These are phyloP conservation scores for Metroxylon sagu DNA, from an alignment of 176 grass and related monocot genomes.

Conservation along the genomic window DNA sequence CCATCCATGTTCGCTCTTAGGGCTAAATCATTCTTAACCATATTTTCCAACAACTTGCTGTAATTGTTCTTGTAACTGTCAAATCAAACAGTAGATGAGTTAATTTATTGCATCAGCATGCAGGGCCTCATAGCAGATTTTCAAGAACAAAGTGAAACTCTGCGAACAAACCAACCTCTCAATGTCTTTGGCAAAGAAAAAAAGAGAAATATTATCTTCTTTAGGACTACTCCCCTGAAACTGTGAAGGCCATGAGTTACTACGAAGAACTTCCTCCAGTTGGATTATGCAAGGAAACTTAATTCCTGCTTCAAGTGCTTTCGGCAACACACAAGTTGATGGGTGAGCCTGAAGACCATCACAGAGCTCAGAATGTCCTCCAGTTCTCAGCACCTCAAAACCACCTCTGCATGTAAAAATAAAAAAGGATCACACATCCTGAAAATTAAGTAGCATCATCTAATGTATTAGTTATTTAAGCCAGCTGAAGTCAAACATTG, in stretches of 20 bases:
- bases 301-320: slow-evolving; percentile 51
- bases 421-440: too few relatives aligned
- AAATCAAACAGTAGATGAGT: background rate
- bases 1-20: slow-evolving; percentile 61
- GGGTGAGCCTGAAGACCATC: slow-evolving; percentile 95
- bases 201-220: slow-evolving; percentile 66
- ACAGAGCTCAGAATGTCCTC: slow-evolving; percentile 44
- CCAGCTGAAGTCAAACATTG: too few relatives aligned
- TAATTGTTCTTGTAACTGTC: slow-evolving; percentile 82
- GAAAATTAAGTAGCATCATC: too few relatives aligned
- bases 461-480: too few relatives aligned
- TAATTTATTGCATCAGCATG: too few relatives aligned
- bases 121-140: too few relatives aligned
- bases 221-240: slow-evolving; percentile 61
- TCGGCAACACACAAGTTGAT: slow-evolving; percentile 59
- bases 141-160: too few relatives aligned
- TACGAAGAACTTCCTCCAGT: slow-evolving; percentile 82
- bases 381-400: slow-evolving; percentile 70
- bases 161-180: slow-evolving; percentile 44
- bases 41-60: slow-evolving; percentile 74
- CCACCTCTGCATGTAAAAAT: slow-evolving; percentile 50
- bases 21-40: slow-evolving; percentile 70
- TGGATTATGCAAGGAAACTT: slow-evolving; percentile 65
- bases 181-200: slow-evolving; percentile 91
- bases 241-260: slow-evolving; percentile 60